phyloP scores from a whole-genome alignment of 441 rosid genomes.

The Erodium moschatum region DNA sequence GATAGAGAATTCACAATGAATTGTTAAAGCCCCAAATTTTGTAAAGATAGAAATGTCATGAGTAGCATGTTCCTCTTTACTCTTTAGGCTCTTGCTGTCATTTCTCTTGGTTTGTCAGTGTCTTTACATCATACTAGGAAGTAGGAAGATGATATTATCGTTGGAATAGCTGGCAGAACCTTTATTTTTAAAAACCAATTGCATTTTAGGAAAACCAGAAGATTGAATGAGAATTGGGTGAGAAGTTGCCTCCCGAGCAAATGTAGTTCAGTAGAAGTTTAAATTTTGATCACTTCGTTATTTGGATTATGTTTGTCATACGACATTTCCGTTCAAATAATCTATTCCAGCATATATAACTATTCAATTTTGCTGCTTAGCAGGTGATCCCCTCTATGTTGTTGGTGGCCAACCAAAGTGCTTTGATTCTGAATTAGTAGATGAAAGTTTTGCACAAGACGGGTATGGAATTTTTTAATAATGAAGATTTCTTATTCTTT shows the following conservation, averaged over 20 bases:
- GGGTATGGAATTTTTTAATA: slow-evolving; percentile 39
- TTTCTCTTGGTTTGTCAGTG: no score
- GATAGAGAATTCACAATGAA: no score
- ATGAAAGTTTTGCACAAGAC: slow-evolving; percentile 51
- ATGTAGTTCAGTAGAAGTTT: neutral
- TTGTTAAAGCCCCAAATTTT: no score
- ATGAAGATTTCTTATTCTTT: neutral
- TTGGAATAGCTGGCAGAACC: neutral
- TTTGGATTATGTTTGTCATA: neutral
- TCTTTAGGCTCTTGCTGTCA: no score
- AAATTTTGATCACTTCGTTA: neutral
- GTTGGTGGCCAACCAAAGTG: slow-evolving; percentile 60
- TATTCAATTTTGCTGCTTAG: slow-evolving; percentile 10
- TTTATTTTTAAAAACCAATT: neutral
- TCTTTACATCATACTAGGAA: no score
- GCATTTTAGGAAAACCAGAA: neutral
- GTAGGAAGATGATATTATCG: neutral
- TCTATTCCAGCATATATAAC: slow-evolving; percentile 8
- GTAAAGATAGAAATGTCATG: no score
- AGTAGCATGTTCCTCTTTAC: no score
- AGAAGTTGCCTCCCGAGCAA: slow-evolving; percentile 2
- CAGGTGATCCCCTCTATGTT: slow-evolving; percentile 79
- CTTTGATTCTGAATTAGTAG: slow-evolving; percentile 39
- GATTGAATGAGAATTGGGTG: neutral
- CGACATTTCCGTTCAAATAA: neutral